Conservation (phyloP, 352 stramenopile genomes). For the Phytophthora citricola region DNA sequence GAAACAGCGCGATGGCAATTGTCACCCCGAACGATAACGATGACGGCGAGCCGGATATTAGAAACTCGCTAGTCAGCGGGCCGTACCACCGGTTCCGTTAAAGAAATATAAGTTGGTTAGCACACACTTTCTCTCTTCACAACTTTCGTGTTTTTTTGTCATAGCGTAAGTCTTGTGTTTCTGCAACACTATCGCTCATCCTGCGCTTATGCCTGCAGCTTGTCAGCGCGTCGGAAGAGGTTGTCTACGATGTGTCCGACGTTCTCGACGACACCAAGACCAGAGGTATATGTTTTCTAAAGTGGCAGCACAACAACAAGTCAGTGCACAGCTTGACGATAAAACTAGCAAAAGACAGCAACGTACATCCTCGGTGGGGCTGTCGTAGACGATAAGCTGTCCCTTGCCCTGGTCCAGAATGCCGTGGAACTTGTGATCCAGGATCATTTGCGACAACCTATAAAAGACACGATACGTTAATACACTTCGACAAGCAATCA, state of each 20-base stretch:
- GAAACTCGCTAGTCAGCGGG: conserved; percentile 30
- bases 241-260: conserved; percentile 97
- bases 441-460: conserved; percentile 99
- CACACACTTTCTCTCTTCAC: conserved; percentile 16
- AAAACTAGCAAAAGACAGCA: background rate
- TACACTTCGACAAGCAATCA: background rate
- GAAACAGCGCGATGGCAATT: conserved; percentile 19
- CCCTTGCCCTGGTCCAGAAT: conserved; percentile 99
- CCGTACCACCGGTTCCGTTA: conserved; percentile 42
- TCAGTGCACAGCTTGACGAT: conserved; percentile 2
- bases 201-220: conserved; percentile 72
- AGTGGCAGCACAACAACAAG: conserved; percentile 11
- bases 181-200: conserved; percentile 23
- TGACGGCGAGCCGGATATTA: conserved; percentile 13
- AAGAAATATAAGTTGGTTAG: conserved; percentile 30
- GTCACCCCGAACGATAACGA: conserved; percentile 24
- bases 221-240: conserved; percentile 91
- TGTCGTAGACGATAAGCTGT: conserved; percentile 99
- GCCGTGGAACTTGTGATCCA: conserved; percentile 99
- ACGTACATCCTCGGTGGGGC: conserved; percentile 91
- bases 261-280: conserved; percentile 96
- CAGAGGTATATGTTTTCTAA: conserved; percentile 92
- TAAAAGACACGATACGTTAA: conserved; percentile 22
- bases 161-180: conserved; percentile 6
- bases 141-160: conserved; percentile 9